Evolutionary conservation across 2,329 filamentous ascomycete genomes (phyloP), one percentile per base, ranked within the genome.

Genomic region (Diaporthe caulivora): DNA sequence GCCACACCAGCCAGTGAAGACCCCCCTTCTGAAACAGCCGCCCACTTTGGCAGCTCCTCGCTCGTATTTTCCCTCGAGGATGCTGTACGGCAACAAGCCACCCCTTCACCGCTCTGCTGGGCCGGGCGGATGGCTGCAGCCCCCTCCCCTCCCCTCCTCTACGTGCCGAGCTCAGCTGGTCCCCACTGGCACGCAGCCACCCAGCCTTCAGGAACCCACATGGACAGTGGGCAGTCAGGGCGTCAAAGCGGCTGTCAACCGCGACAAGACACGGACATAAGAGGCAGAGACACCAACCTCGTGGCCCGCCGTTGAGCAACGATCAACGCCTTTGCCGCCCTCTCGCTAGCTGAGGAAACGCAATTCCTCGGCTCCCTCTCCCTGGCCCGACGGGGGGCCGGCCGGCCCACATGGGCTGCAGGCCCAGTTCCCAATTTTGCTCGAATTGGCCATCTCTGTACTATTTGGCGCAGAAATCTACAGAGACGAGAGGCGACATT

Each of bases 21-120:
- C 37, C 62, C 62, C 62, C 62, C 62, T 67, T 72, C 60, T 72
- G 70, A 72, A 72, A 72, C 70, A 72, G n/a, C 70, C 70, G 68
- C 44, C 69, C 69, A 71, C 69, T 53, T 44, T 34, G 55, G 37
- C 55, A 62, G 47, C 47, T 67, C 47, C 62, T 51, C n/a, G 54
- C 47, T 71, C 55, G 68, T 70, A 70, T 70, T 51, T 58, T 60
- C 31, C 53, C 54, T 40, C 68, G 31, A 34, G 34, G 34, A 34
- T 18, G 53, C 26, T 34, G 15, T 44, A 58, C 21, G 37, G 17
- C 47, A 53, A 53, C 40, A 53, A 65, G n/a, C 13, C 57, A 31
- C 24, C 3, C 49, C 69, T 31, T 62, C 69, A 71, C 69, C 69
- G 69, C 69, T 71, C 62, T 67, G 57, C 69, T 53, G 58, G 69